Base-by-base conservation (phyloP, 495 filamentous ascomycete genomes). In the Rhypophila decipiens region DNA sequence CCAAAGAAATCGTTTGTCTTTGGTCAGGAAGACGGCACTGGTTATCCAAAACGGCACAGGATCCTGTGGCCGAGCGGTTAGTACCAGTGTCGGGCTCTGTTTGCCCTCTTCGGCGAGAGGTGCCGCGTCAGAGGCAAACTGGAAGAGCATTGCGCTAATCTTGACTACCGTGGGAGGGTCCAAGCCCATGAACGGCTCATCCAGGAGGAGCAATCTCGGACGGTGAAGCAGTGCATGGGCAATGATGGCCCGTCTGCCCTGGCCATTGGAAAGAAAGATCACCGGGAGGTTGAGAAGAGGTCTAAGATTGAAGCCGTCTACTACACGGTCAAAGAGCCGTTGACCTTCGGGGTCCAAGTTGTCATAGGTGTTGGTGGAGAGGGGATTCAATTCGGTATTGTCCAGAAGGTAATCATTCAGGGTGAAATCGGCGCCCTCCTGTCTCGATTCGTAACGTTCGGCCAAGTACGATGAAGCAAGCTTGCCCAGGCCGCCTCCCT, bases 111-210 rank as follows among this genome's bases (percentile, higher is more conserved):
- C n/a, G n/a, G n/a, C n/a, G n/a, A n/a, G n/a, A n/a, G n/a, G n/a
- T 41, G 67, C 74, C 42, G 75, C 76, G 13, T 7, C 27, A 47
- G 76, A 66, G 2, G 85, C 85, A 17, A 97, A 56, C 0, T 69
- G 61, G 50, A 78, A 65, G 7, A 96, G 74, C 33, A 96, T 69
- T 2, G 69, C 67, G 18, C 86, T 90, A 55, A 97, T 63, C 10
- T 75, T 75, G 24, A 70, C 68, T 9, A 84, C 73, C 2, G 88
- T 90, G 18, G 80, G 77, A 19, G 93, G 93, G 60, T 98, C 93
- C 27, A 98, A 71, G 8, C 93, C 93, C 87, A 98, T 95, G 61
- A 98, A 96, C 12, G 93, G 90, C 57, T 96, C 93, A 67, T 98
- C 93, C 10, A 97, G 71, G 29, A 96, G 71, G 23, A 98, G 55